phyloP scores from a whole-genome alignment of 2,329 filamentous ascomycete species.

The Aureobasidium sp. region DNA sequence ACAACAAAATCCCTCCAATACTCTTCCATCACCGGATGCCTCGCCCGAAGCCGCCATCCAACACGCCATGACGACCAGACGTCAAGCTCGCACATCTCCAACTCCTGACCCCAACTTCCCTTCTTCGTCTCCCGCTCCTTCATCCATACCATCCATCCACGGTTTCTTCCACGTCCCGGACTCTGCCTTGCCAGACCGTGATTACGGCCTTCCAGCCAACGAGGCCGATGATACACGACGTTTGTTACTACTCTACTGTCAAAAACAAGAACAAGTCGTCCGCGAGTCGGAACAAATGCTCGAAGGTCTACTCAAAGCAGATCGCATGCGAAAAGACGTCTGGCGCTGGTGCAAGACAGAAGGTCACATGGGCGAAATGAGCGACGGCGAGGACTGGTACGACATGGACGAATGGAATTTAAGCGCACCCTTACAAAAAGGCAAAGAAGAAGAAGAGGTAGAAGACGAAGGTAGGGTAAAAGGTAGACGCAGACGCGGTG shows the following conservation, averaged over 20 bases:
- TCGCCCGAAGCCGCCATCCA: slow-evolving; percentile 16
- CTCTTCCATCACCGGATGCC: slow-evolving; percentile 3
- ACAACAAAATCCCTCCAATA: background rate
- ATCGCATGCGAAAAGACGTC: slow-evolving; percentile 62
- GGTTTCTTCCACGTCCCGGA: slow-evolving; percentile 63
- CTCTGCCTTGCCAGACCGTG: slow-evolving; percentile 55
- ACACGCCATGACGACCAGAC: slow-evolving; percentile 48
- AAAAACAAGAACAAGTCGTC: slow-evolving; percentile 78
- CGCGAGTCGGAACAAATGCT: slow-evolving; percentile 60
- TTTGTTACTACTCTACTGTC: slow-evolving; percentile 65
- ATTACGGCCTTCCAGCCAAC: slow-evolving; percentile 59
- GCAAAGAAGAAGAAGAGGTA: slow-evolving; percentile 77
- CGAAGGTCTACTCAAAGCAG: slow-evolving; percentile 61
- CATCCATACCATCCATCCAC: slow-evolving; percentile 52
- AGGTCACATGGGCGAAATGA: slow-evolving; percentile 68
- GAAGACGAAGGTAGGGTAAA: slow-evolving; percentile 46
- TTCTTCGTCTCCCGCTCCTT: slow-evolving; percentile 36
- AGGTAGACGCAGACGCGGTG: slow-evolving; percentile 38
- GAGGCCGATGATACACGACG: slow-evolving; percentile 74
- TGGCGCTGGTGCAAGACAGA: slow-evolving; percentile 71
- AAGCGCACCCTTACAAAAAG: slow-evolving; percentile 67
- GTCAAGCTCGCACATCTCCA: slow-evolving; percentile 39
- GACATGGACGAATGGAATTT: slow-evolving; percentile 73
- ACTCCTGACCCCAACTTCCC: slow-evolving; percentile 22
- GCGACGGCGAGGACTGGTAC: slow-evolving; percentile 84